Percentiles rank a stretch among this genome's conserved stretches.
Conservation (phyloP, 1,284 basidiomycete genomes). For the Sporisorium scitamineum region DNA sequence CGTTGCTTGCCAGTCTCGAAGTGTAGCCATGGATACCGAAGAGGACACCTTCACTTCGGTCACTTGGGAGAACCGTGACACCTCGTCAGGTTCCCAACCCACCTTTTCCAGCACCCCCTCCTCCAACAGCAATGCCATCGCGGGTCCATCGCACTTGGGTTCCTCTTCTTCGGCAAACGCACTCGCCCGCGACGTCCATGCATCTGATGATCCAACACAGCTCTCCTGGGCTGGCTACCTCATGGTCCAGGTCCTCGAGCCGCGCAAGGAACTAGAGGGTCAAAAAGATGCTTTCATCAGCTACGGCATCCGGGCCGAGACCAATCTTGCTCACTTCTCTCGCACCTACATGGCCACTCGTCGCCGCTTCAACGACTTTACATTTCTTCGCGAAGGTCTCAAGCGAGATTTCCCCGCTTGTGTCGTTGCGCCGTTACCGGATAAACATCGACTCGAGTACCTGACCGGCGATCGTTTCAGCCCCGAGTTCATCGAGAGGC, state of each 20-base stretch:
- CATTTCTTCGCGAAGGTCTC: conserved; percentile 89
- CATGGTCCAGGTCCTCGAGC: conserved; percentile 83
- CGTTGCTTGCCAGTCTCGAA: no score
- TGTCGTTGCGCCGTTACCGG: conserved; percentile 93
- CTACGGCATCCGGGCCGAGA: conserved; percentile 91
- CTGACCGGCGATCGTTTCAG: conserved; percentile 97
- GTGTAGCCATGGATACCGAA: conserved; percentile 42
- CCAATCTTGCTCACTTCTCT: conserved; percentile 80
- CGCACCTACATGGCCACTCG: conserved; percentile 77
- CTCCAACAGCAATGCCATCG: conserved; percentile 29
- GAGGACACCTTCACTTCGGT: conserved; percentile 64
- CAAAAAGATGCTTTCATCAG: conserved; percentile 92
- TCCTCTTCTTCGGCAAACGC: conserved; percentile 17
- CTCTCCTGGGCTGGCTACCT: conserved; percentile 63
- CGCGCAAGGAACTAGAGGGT: conserved; percentile 92
- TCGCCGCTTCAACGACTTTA: conserved; percentile 95
- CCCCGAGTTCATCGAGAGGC: conserved; percentile 92
- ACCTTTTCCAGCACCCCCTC: conserved; percentile 28
- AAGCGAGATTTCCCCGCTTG: conserved; percentile 93
- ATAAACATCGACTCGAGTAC: conserved; percentile 92
- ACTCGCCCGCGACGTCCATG: conserved; percentile 24
- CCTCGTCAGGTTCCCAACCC: conserved; percentile 35
- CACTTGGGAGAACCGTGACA: conserved; percentile 57
- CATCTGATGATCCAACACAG: conserved; percentile 25
- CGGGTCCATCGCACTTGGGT: conserved; percentile 23